Evolutionary conservation across 2,329 filamentous ascomycete species (phyloP), one percentile per base, ranked within the genome.

Genomic region (Fusarium sp.): DNA sequence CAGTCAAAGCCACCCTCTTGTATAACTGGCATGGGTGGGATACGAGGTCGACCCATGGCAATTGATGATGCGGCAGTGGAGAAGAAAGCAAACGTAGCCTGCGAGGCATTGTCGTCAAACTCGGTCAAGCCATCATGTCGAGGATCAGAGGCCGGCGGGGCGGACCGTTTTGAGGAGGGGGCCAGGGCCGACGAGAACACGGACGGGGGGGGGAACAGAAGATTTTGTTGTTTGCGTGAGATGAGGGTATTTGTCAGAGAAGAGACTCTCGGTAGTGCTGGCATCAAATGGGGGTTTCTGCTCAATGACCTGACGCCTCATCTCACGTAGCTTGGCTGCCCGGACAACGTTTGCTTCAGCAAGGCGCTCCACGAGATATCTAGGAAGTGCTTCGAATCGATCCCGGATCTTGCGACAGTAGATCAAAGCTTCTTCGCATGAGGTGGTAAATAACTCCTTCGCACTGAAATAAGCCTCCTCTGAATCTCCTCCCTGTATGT

Each of bases 11-110:
- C 54, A 5, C 13, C 36, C 13, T 22, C 29, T 38, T 54, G 27
- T 9, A 52, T 4, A 6, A 50, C 62, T 4, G 62, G 62, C 50
- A 65, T 27, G 14, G 62, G 36, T 18, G 52, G 52, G 8, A 65
- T 25, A 9, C 62, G 54, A 18, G 62, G 62, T 4, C 62, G 62
- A 14, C 62, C 52, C 20, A 36, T 27, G 25, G 9, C n/a, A 31
- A 58, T 20, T 50, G 52, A 52, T 2, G 62, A 65, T 25, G 38
- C 52, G 27, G 62, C 31, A 13, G 62, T 65, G 16, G 62, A 65
- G 38, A 57, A 65, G 16, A 52, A 65, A 22, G 62, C 62, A 47
- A 58, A 65, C 9, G 62, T 65, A 8, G 40, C 52, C 5, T 57
- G n/a, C 6, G 62, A 65, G 13, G 33, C 50, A 22, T 52, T 58